phyloP scores from a whole-genome alignment of 345 rosid genomes.

The Rhizophora apiculata region DNA sequence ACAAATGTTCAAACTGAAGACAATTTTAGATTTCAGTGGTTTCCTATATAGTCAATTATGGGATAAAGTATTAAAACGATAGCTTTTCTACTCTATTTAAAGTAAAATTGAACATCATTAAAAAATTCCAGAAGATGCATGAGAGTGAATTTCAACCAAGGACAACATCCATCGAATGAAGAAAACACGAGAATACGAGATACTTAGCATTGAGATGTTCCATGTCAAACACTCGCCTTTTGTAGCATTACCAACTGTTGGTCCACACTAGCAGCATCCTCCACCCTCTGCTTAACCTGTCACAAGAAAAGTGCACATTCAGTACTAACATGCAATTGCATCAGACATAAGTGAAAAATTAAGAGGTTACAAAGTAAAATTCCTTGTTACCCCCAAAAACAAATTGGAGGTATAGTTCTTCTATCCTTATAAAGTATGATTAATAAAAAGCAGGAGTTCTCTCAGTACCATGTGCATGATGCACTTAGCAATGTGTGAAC shows the following conservation, averaged over 20 bases:
- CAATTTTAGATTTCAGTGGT: background rate
- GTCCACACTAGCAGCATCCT: slow-evolving; percentile 28
- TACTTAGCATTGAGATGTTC: background rate
- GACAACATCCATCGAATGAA: background rate
- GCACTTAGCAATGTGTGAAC: too few species aligned
- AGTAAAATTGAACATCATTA: background rate
- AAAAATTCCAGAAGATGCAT: background rate
- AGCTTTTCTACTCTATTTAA: background rate
- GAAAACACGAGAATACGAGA: background rate
- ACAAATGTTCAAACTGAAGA: slow-evolving; percentile 18
- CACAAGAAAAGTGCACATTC: slow-evolving; percentile 3
- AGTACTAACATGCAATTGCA: background rate
- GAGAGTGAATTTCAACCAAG: background rate
- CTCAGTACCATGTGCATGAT: too few species aligned
- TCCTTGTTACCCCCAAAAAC: background rate
- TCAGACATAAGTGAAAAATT: background rate
- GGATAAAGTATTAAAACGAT: background rate
- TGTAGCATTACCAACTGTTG: slow-evolving; percentile 47
- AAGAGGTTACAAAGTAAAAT: background rate
- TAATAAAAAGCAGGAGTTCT: too few species aligned
- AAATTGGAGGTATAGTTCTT: background rate
- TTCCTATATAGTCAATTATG: background rate
- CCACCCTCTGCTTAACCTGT: slow-evolving; percentile 55
- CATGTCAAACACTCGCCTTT: slow-evolving; percentile 38
- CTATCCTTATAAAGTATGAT: too few species aligned